These are phyloP conservation scores for Naganishia cerealis DNA, from an alignment of 1,284 basidiomycete species.

Conservation along the genomic window DNA sequence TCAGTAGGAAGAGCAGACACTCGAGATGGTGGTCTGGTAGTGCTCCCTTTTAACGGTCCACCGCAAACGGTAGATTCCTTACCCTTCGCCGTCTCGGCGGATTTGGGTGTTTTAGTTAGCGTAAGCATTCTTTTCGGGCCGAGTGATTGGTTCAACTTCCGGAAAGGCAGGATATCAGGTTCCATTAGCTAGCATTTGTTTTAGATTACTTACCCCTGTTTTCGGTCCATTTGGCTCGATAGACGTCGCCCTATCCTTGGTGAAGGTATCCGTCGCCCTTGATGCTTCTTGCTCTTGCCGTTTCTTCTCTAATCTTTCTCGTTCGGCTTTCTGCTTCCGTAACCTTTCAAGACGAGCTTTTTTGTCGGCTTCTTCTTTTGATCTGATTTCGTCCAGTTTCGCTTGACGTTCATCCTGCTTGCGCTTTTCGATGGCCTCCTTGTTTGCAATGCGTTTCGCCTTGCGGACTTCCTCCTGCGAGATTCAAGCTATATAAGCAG, in stretches of 20 bases:
- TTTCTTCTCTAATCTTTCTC: slow-evolving; percentile 29
- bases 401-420: slow-evolving; percentile 32
- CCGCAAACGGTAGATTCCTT: slow-evolving; percentile 2
- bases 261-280: slow-evolving; percentile 13
- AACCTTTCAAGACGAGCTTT: slow-evolving; percentile 23
- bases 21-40: slow-evolving; percentile 13
- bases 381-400: slow-evolving; percentile 15
- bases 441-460: slow-evolving; percentile 27
- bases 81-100: background rate
- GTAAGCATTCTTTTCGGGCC: slow-evolving; percentile 9
- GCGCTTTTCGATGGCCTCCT: slow-evolving; percentile 33
- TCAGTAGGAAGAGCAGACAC: slow-evolving; percentile 14
- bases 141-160: slow-evolving; percentile 20
- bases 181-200: too few relatives aligned
- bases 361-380: slow-evolving; percentile 21
- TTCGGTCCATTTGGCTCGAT: slow-evolving; percentile 9
- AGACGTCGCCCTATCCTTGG: slow-evolving; percentile 9
- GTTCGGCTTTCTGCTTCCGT: slow-evolving; percentile 32
- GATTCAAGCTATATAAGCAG: background rate
- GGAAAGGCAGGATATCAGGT: background rate
- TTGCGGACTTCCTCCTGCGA: slow-evolving; percentile 23
- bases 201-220: background rate
- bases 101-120: background rate
- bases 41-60: slow-evolving; percentile 5
- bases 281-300: slow-evolving; percentile 30